Evolutionary conservation across 805 yeast species (phyloP), one percentile per base, ranked within the genome.

Genomic region (Vanderwaltozyma tropicalis): DNA sequence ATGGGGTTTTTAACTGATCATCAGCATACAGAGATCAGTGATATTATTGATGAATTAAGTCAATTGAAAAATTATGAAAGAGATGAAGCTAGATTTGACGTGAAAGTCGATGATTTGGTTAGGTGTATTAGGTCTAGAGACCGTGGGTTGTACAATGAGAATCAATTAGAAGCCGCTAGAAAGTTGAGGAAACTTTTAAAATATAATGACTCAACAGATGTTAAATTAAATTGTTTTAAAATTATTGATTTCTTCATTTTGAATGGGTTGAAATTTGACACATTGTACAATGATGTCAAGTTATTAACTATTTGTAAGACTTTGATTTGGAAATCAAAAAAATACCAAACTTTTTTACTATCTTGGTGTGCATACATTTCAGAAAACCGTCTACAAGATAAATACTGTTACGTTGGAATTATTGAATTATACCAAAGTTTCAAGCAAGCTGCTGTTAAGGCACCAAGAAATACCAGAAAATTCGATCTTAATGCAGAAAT

Each of bases 131-230:
- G 54, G 28, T 66, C 74, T 5, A 61, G 65, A 18, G 57, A 68
- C 3, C 61, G 30, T 4, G 15, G 14, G 5, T 43, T 41, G 21
- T 51, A 49, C 20, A 39, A 43, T 4, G 41, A 42, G 17, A 58
- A 57, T 66, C 78, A 35, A 59, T 67, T 25, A 24, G 99, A 92
- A 57, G 89, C 94, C 2, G 96, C 96, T 0, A 68, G 97, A 31
- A 94, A 95, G 1, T 63, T 92, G 17, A 71, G 98, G 35, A 92
- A 92, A 67, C 77, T 78, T 51, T 63, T 92, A 53, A 92, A 94
- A 62, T 82, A 89, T 53, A 97, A 96, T n/a, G 52, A 68, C 2
- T 82, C 94, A 0, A 57, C 87, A 62, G 80, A 52, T 35, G 40
- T 80, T 11, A 37, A 37, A 22, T 26, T 29, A n/a, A 29, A 21